Base-by-base conservation (phyloP, 345 rosid genomes). In the Rubroshorea leprosula region DNA sequence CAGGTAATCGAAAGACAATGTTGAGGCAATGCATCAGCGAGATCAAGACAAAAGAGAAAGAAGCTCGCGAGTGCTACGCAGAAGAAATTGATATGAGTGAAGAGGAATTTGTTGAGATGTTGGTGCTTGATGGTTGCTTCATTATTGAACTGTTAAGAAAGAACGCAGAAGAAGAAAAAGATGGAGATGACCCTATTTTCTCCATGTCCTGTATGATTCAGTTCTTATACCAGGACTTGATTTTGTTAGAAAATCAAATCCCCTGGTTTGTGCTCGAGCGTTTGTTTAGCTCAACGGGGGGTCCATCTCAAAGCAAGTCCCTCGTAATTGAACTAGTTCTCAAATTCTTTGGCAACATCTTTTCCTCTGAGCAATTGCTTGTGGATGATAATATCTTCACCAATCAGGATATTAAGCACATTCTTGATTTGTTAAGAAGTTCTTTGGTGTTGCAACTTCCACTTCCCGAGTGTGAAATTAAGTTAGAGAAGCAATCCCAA, bases 101-200 rank as follows among this genome's bases (percentile, higher is more conserved):
- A 2, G 57, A 65, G 13, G 57, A 50, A 29, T 62, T 68, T 15
- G 54, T 62, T 3, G 6, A 51, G 18, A 68, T 56, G 1, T 12
- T 68, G 58, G 49, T 68, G 8, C 53, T 62, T 0, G 72, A 35
- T 35, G 71, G 58, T 58, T 71, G 4, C 55, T 75, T 6, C 41
- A 23, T 50, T 13, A 3, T 25, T 12, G 55, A 26, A 23, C 7
- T 15, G 29, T 23, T 2, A 11, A n/a, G 25, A 9, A 51, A 16
- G 2, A 5, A 50, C 10, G 23, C 27, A 23, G 3, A 51, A 2
- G 41, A 6, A 13, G 41, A 1, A 8, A 6, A 35, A 35, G 41
- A 35, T 35, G 12, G 12, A 35, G 3, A 35, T 6, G 41, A 35
- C 11, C 41, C 41, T 4, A 6, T 35, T 35, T 35, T 35, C 41